These are phyloP conservation scores for Leccinum insolens DNA, from an alignment of 1,284 basidiomycete species.

Conservation along the genomic window DNA sequence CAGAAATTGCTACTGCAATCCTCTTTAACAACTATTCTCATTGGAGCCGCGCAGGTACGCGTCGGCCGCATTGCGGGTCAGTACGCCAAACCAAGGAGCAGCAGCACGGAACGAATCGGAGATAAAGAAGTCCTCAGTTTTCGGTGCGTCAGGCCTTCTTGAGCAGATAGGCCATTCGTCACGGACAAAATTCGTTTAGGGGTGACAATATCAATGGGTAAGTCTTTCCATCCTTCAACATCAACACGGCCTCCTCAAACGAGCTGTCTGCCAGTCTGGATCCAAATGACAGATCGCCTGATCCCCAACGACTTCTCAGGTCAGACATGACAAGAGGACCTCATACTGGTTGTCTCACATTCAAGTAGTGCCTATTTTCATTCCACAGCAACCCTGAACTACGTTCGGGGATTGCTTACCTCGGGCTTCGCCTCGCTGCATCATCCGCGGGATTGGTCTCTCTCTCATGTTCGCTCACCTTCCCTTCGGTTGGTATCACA, in stretches of 20 bases:
- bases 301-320: conserved; percentile 87
- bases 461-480: conserved; percentile 87
- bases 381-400: conserved; percentile 91
- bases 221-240: conserved; percentile 31
- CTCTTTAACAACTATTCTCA: conserved; percentile 10
- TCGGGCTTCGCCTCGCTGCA: conserved; percentile 93
- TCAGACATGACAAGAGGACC: conserved; percentile 30
- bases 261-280: conserved; percentile 46
- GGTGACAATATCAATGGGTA: conserved; percentile 97
- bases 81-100: conserved; percentile 95
- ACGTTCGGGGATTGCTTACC: conserved; percentile 84
- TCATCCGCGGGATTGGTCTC: conserved; percentile 91
- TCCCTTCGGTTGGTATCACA: conserved; percentile 57
- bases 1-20: neutral
- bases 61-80: conserved; percentile 94
- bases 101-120: conserved; percentile 78
- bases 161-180: neutral
- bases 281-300: conserved; percentile 78
- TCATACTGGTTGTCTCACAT: conserved; percentile 9
- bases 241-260: conserved; percentile 9
- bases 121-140: conserved; percentile 78
- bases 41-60: conserved; percentile 57
- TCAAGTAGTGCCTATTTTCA: conserved; percentile 88
- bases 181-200: conserved; percentile 43
- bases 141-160: conserved; percentile 48